Conservation (phyloP, 306 rosid species). For the Lathyrus tuberosus region DNA sequence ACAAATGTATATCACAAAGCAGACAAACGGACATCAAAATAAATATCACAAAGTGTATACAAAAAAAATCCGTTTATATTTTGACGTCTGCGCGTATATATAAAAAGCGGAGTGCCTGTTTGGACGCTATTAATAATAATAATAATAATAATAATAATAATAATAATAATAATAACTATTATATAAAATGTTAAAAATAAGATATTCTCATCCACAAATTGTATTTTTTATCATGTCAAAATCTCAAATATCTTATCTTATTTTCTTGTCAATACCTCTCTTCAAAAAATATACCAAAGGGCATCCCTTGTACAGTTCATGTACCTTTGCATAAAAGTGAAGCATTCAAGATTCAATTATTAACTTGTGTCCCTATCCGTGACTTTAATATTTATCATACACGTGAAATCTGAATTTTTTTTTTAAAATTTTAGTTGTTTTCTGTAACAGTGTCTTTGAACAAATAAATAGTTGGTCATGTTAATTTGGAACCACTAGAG, state of each 20-base stretch:
- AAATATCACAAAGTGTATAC: too few relatives aligned
- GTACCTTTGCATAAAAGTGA: constrained; percentile 38
- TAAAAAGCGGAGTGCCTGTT: too few relatives aligned
- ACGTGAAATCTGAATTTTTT: constrained; percentile 8
- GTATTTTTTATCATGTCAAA: constrained; percentile 19
- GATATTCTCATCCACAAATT: constrained; percentile 9
- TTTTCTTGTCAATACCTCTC: constrained; percentile 27
- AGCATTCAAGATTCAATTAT: constrained; percentile 37
- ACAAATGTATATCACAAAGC: too few relatives aligned
- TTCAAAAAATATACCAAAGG: too few relatives aligned
- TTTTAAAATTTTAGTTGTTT: constrained; percentile 26
- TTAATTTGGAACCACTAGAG: constrained; percentile 25
- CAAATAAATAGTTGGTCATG: constrained; percentile 26
- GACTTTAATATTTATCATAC: constrained; percentile 21
- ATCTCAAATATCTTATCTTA: constrained; percentile 28
- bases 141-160: too few relatives aligned
- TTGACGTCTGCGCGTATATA: too few relatives aligned
- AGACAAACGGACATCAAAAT: too few relatives aligned
- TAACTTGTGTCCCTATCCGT: constrained; percentile 25
- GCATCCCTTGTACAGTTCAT: constrained; percentile 5
- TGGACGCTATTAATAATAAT: too few relatives aligned
- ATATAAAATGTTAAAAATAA: constrained; percentile 14
- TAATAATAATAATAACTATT: too few relatives aligned
- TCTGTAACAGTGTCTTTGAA: constrained; percentile 22
- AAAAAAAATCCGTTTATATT: too few relatives aligned